Evolutionary conservation across 805 yeast genomes (phyloP).

Genomic region (Saturnispora saitoi): DNA sequence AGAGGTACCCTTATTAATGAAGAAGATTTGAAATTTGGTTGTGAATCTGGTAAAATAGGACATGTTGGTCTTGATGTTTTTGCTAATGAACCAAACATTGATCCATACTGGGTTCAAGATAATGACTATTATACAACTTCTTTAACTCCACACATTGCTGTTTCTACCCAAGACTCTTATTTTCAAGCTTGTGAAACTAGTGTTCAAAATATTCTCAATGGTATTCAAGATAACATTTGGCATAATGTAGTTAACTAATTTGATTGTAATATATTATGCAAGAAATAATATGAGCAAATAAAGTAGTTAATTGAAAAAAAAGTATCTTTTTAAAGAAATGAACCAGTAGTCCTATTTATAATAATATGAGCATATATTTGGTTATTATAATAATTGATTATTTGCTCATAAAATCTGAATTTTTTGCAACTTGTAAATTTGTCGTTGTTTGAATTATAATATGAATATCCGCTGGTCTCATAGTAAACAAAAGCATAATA

Average conservation of each 20-base stretch:
- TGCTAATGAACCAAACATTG: conserved; percentile 50
- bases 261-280: no score
- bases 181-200: conserved; percentile 44
- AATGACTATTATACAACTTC: conserved; percentile 30
- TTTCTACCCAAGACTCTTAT: conserved; percentile 52
- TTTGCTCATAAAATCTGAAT: no score
- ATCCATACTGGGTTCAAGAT: conserved; percentile 10
- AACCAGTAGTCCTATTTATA: no score
- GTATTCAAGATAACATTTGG: conserved; percentile 29
- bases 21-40: conserved; percentile 51
- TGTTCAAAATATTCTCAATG: conserved; percentile 44
- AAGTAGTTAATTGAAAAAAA: no score
- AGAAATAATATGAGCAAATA: no score
- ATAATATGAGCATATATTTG: no score
- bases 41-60: conserved; percentile 49
- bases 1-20: conserved; percentile 66
- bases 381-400: no score
- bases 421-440: no score
- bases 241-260: conserved; percentile 9
- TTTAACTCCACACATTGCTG: conserved; percentile 65
- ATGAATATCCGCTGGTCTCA: no score
- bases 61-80: conserved; percentile 71
- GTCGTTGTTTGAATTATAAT: no score
- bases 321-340: no score
- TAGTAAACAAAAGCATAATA: no score